These are phyloP conservation scores for Ligustrum vulgare DNA, from an alignment of 257 asterid genomes.

Conservation along the genomic window DNA sequence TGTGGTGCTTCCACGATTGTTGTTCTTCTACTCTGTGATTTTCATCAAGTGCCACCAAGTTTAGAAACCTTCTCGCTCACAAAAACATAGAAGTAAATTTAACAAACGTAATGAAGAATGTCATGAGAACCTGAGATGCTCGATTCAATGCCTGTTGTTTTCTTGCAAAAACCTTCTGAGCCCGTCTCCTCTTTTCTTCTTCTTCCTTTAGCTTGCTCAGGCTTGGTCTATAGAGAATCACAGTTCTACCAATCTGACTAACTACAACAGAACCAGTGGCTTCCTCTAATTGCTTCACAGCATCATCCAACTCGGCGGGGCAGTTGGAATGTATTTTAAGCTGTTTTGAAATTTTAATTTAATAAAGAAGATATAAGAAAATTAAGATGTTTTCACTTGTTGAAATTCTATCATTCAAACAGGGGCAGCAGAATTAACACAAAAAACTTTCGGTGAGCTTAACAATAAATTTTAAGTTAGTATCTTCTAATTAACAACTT, in stretches of 20 bases:
- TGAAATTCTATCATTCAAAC: neutral
- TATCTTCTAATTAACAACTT: too few species aligned
- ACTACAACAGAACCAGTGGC: constrained; percentile 71
- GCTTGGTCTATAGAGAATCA: constrained; percentile 93
- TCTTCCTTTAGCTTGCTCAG: constrained; percentile 69
- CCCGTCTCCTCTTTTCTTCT: constrained; percentile 71
- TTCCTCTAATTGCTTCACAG: constrained; percentile 60
- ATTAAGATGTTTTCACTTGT: too few species aligned
- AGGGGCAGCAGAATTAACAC: neutral
- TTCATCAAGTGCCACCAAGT: constrained; percentile 17
- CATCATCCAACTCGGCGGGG: constrained; percentile 80
- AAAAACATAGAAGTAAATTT: neutral
- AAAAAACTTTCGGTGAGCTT: too few species aligned
- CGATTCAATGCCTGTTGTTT: constrained; percentile 32
- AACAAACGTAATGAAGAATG: neutral
- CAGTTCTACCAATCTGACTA: constrained; percentile 82
- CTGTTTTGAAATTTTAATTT: constrained; percentile 30
- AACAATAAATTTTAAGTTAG: too few species aligned
- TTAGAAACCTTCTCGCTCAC: neutral
- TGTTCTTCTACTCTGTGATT: constrained; percentile 46
- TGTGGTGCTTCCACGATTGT: constrained; percentile 24
- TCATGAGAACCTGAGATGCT: constrained; percentile 40
- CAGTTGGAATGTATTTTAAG: constrained; percentile 76
- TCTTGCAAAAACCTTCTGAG: constrained; percentile 35
- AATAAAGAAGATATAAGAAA: too few species aligned